These are phyloP conservation scores for Gomphus bonarii DNA, from an alignment of 1,284 basidiomycete species.

Conservation along the genomic window DNA sequence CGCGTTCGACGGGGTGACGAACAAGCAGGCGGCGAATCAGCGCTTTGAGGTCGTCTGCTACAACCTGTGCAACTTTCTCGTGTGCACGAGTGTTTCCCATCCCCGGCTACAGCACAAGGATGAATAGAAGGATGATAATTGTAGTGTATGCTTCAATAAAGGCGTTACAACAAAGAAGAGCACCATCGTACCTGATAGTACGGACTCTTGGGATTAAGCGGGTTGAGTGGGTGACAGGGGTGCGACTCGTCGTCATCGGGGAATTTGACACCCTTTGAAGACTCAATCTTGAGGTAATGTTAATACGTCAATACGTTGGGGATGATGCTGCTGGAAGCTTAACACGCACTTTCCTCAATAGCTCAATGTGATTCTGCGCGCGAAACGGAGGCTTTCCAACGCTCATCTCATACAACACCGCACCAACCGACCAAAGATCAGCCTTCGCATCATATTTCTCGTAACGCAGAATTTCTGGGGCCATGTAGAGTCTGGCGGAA, in stretches of 20 bases:
- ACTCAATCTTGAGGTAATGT: constrained; percentile 61
- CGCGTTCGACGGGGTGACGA: constrained; percentile 76
- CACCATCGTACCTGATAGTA: constrained; percentile 13
- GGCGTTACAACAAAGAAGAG: background rate
- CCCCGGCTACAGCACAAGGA: background rate
- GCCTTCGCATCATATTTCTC: constrained; percentile 98
- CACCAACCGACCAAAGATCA: constrained; percentile 96
- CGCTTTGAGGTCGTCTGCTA: constrained; percentile 80
- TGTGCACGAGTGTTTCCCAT: constrained; percentile 10
- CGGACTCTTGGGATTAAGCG: constrained; percentile 12
- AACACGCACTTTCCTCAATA: constrained; percentile 45
- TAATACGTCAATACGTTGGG: background rate
- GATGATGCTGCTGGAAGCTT: background rate
- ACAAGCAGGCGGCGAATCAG: constrained; percentile 81
- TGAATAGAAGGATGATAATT: background rate
- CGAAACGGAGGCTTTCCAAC: constrained; percentile 92
- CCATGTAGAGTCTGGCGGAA: constrained; percentile 82
- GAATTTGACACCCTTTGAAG: constrained; percentile 78
- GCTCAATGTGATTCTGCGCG: constrained; percentile 92
- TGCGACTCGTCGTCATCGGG: constrained; percentile 72
- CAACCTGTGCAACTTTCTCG: constrained; percentile 39
- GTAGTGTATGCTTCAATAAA: background rate
- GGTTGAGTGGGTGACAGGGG: constrained; percentile 21
- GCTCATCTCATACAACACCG: constrained; percentile 93
- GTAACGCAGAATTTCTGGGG: constrained; percentile 94